Conservation (phyloP, 176 grass and related monocot species). For the Oryza australiensis region DNA sequence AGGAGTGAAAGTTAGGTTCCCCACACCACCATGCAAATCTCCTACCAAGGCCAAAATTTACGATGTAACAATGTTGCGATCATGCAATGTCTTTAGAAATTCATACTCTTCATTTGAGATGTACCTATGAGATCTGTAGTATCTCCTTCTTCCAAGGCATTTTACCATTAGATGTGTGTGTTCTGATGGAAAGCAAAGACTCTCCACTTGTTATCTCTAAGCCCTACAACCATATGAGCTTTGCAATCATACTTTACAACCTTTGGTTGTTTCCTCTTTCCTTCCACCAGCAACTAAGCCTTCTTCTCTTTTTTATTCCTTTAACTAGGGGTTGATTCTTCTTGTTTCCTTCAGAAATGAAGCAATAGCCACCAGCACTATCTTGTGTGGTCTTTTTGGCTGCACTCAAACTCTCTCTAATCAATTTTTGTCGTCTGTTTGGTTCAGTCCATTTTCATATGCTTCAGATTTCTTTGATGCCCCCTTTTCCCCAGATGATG, state of each 20-base stretch:
- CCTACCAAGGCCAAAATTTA: not conserved
- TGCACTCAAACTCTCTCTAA: no score
- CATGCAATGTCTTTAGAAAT: not conserved
- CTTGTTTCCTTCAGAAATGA: no score
- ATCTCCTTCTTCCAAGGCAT: fast-evolving
- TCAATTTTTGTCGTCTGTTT: no score
- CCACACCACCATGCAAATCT: not conserved
- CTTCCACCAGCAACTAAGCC: no score
- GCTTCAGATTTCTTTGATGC: no score
- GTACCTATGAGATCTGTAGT: not conserved
- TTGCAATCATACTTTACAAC: not conserved
- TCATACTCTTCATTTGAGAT: not conserved
- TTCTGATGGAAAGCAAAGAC: not conserved
- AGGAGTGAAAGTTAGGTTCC: not conserved
- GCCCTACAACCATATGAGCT: not conserved
- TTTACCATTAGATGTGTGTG: not conserved
- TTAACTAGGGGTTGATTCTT: no score
- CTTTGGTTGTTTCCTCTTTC: not conserved
- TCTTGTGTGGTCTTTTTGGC: no score
- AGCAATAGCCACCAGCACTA: no score
- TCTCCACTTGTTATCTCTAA: not conserved
- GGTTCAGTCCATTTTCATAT: no score
- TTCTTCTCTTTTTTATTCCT: no score
- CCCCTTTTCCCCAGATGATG: no score
- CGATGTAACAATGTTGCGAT: not conserved